These are phyloP conservation scores for Trifolium fragiferum DNA, from an alignment of 306 rosid species.

Conservation along the genomic window DNA sequence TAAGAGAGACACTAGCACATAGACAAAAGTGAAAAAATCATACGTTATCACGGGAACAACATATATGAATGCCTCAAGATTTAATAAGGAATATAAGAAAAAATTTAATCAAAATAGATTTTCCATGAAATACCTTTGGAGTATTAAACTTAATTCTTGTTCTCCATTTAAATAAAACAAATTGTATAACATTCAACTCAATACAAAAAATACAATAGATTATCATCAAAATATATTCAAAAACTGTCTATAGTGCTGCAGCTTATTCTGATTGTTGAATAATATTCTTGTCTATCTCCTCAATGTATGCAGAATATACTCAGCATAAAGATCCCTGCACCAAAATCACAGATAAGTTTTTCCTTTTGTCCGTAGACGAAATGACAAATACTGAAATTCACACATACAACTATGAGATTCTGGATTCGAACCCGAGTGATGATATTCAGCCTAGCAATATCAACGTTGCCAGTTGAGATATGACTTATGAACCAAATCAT, in stretches of 20 bases:
- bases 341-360: slow-evolving; percentile 37
- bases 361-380: too few species aligned
- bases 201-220: slow-evolving; percentile 28
- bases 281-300: slow-evolving; percentile 62
- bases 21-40: too few species aligned
- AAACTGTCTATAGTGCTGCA: not conserved
- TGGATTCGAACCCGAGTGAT: too few species aligned
- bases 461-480: too few species aligned
- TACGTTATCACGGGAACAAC: not conserved
- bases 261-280: slow-evolving; percentile 43
- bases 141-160: too few species aligned
- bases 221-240: slow-evolving; percentile 35
- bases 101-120: slow-evolving; percentile 31
- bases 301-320: slow-evolving; percentile 83
- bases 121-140: too few species aligned
- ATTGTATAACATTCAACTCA: slow-evolving; percentile 24
- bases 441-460: too few species aligned
- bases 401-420: too few species aligned
- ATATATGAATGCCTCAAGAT: not conserved
- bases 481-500: slow-evolving; percentile 35
- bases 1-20: too few species aligned
- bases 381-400: too few species aligned
- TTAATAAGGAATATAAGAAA: not conserved
- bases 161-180: slow-evolving; percentile 1
- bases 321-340: slow-evolving; percentile 96